Evolutionary conservation across 2,329 filamentous ascomycete species (phyloP).

Genomic region (Phialemoniopsis sp.): DNA sequence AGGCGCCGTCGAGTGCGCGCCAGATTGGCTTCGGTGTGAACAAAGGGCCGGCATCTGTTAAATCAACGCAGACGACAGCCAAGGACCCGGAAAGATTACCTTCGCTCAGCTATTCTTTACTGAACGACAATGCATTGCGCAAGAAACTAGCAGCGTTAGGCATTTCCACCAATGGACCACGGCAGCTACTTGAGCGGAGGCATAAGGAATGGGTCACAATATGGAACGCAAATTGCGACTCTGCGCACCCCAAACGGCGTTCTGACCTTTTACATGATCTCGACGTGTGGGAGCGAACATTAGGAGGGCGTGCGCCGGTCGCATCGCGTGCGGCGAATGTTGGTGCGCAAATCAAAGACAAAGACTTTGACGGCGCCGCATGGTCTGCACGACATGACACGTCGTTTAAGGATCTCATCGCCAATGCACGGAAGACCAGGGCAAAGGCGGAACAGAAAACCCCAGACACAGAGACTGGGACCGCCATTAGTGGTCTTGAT

Average conservation of each 20-base stretch:
- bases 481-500: too few species aligned
- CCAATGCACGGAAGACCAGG: constrained; percentile 62
- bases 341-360: constrained; percentile 65
- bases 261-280: constrained; percentile 72
- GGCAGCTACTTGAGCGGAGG: constrained; percentile 67
- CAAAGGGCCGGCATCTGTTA: background rate
- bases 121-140: constrained; percentile 74
- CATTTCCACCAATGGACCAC: constrained; percentile 66
- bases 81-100: constrained; percentile 62
- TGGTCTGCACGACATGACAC: constrained; percentile 71
- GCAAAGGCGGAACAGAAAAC: constrained; percentile 24
- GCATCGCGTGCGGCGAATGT: constrained; percentile 28
- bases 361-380: constrained; percentile 77
- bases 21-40: background rate
- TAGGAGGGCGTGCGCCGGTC: constrained; percentile 56
- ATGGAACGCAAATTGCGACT: constrained; percentile 97
- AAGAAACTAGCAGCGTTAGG: constrained; percentile 82
- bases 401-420: constrained; percentile 78
- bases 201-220: constrained; percentile 93
- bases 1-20: background rate
- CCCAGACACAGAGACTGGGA: too few species aligned
- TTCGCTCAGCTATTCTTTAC: constrained; percentile 77
- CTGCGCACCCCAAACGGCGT: constrained; percentile 66
- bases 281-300: constrained; percentile 80
- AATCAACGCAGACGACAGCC: constrained; percentile 16